These are phyloP conservation scores for Diaporthe australafricana DNA, from an alignment of 2,329 filamentous ascomycete genomes.

Conservation along the genomic window DNA sequence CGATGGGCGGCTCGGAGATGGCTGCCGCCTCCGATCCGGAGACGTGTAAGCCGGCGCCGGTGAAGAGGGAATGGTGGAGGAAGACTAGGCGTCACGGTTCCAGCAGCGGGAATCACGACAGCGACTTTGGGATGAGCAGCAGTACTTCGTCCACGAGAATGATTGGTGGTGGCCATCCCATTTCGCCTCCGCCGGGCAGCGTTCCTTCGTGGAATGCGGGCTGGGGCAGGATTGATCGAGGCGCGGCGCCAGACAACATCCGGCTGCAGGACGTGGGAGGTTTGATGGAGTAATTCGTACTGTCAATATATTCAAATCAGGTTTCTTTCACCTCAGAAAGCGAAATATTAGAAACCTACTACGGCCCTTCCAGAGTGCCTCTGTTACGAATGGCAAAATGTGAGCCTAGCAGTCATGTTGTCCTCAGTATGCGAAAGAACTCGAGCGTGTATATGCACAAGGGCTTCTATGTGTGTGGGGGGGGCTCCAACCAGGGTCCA, in stretches of 20 bases:
- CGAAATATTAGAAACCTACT: neutral
- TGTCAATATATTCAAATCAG: neutral
- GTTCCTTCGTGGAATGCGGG: conserved; percentile 53
- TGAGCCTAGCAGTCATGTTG: neutral
- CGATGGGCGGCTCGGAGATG: conserved; percentile 57
- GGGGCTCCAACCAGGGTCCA: neutral
- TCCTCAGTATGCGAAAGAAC: neutral
- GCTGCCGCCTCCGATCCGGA: conserved; percentile 42
- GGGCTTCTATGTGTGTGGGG: too few species aligned
- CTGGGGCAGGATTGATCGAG: conserved; percentile 53
- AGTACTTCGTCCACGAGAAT: conserved; percentile 34
- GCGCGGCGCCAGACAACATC: conserved; percentile 48
- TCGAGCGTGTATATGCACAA: too few species aligned
- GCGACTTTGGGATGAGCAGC: conserved; percentile 31
- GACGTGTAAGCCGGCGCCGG: conserved; percentile 35
- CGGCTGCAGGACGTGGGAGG: conserved; percentile 52
- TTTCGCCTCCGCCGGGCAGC: conserved; percentile 39
- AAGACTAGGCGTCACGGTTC: conserved; percentile 38
- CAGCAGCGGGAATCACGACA: conserved; percentile 29
- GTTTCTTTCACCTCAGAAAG: neutral
- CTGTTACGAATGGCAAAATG: neutral
- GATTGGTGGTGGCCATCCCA: conserved; percentile 39
- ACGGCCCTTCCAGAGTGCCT: neutral
- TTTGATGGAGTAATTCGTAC: conserved; percentile 42
- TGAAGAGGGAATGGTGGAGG: conserved; percentile 39